These are phyloP conservation scores for Aspergillus pseudonomiae DNA, from an alignment of 2,329 filamentous ascomycete species.

Conservation along the genomic window DNA sequence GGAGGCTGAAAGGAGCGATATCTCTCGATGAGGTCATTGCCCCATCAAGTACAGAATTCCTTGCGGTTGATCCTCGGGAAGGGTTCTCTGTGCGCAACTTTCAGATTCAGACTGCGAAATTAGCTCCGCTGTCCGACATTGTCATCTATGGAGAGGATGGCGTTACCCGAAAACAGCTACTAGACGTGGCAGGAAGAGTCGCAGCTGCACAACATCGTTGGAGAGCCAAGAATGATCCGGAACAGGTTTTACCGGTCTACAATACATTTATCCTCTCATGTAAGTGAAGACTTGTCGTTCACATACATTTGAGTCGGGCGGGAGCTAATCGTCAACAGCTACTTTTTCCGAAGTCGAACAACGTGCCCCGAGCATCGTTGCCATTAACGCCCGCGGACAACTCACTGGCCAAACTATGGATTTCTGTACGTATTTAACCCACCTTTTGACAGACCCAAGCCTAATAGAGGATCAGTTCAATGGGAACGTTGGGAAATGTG, in stretches of 20 bases:
- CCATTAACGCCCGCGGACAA: slow-evolving; percentile 71
- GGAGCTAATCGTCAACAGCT: slow-evolving; percentile 50
- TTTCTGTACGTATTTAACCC: slow-evolving; percentile 62
- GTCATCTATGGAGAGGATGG: slow-evolving; percentile 83
- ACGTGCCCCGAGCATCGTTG: slow-evolving; percentile 69
- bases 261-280: slow-evolving; percentile 79
- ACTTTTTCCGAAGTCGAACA: slow-evolving; percentile 73
- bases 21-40: slow-evolving; percentile 78
- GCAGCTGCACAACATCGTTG: slow-evolving; percentile 76
- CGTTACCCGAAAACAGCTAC: slow-evolving; percentile 63
- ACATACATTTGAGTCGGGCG: slow-evolving; percentile 1
- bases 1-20: slow-evolving; percentile 85
- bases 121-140: slow-evolving; percentile 86
- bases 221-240: slow-evolving; percentile 65
- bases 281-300: slow-evolving; percentile 37
- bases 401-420: slow-evolving; percentile 80
- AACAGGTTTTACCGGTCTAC: slow-evolving; percentile 64
- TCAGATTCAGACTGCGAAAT: slow-evolving; percentile 89
- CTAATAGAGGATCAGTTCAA: slow-evolving; percentile 54
- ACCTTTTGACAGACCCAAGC: not conserved
- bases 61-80: slow-evolving; percentile 81
- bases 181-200: slow-evolving; percentile 66
- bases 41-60: slow-evolving; percentile 62
- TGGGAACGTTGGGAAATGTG: slow-evolving; percentile 93
- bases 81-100: slow-evolving; percentile 97